Evolutionary conservation across 768 basidiomycete species (phyloP), one percentile per base, ranked within the genome.

Genomic region (Psilocybe cyanescens): DNA sequence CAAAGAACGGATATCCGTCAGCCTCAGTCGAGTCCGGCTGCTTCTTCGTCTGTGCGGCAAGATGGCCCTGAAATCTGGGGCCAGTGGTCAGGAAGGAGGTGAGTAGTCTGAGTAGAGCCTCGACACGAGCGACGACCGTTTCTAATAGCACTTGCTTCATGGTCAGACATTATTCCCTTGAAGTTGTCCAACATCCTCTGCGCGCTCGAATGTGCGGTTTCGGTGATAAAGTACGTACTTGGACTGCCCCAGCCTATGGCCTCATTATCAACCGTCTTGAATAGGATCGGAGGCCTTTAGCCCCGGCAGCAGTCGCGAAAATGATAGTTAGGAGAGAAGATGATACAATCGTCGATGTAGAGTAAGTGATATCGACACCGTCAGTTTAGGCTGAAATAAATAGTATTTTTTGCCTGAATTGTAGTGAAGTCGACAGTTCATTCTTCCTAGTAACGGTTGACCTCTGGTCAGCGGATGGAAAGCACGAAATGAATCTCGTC

Each of bases 181-280:
- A 93, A 65, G 85, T 96, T 68, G 84, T 92, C 3, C 96, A 97
- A 72, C 86, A 96, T 67, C 95, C 96, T 44, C 75, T 92, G 50
- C 86, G 95, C 46, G 96, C 95, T 52, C 86, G 95, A 65, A 96
- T 96, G 89, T 97, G 95, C 73, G 96, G 96, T 9, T 96, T 97
- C 74, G 95, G 95, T 48, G 94, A 97, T 81, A 97, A 96, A 82
- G 95, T 94, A 67, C 61, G 71, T 66, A 57, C 64, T 19, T 39
- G 30, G 37, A n/a, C 45, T 45, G 41, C 30, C 58, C 50, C 41
- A 29, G n/a, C 19, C 54, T 61, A 8, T 57, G 46, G 58, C 65
- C 51, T 44, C 46, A 60, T 64, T 33, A 45, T 31, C 61, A 54
- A 60, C 57, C 65, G 55, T 28, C 61, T 57, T 67, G 62, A 56